Percentiles rank a stretch among this genome's conserved stretches.
These are phyloP conservation scores for Saururus chinensis DNA, from an alignment of 164 flowering plant genomes.

Conservation along the genomic window DNA sequence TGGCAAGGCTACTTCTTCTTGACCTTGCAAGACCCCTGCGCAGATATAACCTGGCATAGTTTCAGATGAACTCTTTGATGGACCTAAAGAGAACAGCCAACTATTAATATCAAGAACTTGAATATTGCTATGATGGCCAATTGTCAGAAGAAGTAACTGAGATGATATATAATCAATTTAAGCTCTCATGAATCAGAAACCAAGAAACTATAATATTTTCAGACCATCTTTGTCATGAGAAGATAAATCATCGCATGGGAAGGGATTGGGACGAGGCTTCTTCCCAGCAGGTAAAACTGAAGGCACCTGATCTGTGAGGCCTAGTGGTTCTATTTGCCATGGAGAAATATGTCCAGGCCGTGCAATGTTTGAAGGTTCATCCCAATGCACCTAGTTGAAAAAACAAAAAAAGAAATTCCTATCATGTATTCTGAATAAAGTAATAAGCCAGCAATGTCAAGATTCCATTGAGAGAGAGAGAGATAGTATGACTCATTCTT, in stretches of 20 bases:
- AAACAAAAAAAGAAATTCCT: neutral
- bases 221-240: too few species aligned
- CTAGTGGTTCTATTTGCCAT: slow-evolving; percentile 38
- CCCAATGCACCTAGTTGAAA: slow-evolving; percentile 46
- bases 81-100: too few species aligned
- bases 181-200: too few species aligned
- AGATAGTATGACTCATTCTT: neutral
- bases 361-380: slow-evolving; percentile 16
- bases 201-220: too few species aligned
- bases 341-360: slow-evolving; percentile 41
- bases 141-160: too few species aligned
- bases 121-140: too few species aligned
- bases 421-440: neutral
- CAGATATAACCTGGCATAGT: slow-evolving; percentile 9
- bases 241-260: too few species aligned
- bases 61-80: slow-evolving; percentile 10
- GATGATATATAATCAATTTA: too few species aligned
- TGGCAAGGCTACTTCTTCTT: slow-evolving; percentile 21
- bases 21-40: slow-evolving; percentile 50
- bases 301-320: slow-evolving; percentile 2
- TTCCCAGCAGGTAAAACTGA: slow-evolving; percentile 14
- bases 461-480: neutral
- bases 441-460: neutral
- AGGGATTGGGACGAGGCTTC: slow-evolving; percentile 13
- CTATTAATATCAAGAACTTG: too few species aligned